These are phyloP conservation scores for Oropetium thomaeum DNA, from an alignment of 176 grass and related monocot species.

Conservation along the genomic window DNA sequence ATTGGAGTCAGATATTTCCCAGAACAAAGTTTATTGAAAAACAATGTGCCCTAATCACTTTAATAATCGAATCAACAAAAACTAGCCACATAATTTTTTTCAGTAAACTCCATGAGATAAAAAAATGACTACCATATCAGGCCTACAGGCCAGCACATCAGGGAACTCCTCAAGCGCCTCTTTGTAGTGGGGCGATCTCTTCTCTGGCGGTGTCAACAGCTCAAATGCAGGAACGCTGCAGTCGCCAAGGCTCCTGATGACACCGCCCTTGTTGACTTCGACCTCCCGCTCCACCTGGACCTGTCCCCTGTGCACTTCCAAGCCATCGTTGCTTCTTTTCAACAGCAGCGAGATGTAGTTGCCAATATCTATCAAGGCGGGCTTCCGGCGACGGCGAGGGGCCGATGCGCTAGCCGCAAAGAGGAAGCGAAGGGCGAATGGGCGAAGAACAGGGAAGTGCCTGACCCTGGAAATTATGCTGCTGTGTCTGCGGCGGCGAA, in stretches of 20 bases:
- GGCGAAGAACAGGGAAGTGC: slow-evolving; percentile 25
- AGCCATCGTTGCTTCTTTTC: slow-evolving; percentile 9
- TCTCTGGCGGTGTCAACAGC: no score
- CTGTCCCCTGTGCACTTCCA: slow-evolving; percentile 2
- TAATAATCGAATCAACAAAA: no score
- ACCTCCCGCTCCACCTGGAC: slow-evolving; percentile 12
- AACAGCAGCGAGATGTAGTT: background rate
- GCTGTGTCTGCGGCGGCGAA: background rate
- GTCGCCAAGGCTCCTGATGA: background rate
- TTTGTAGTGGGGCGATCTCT: no score
- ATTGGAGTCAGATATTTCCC: no score
- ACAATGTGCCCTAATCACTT: no score
- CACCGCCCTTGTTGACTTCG: slow-evolving; percentile 1
- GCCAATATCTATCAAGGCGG: slow-evolving; percentile 33
- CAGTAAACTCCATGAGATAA: no score
- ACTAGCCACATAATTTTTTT: no score
- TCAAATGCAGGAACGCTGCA: background rate
- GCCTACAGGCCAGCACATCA: no score
- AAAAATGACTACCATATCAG: no score
- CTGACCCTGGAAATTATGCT: background rate
- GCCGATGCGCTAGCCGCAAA: background rate
- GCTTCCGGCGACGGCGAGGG: slow-evolving; percentile 12
- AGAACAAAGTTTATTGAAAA: no score
- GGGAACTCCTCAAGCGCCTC: no score
- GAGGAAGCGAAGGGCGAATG: slow-evolving; percentile 27